Evolutionary conservation across 1,284 basidiomycete species (phyloP).

Genomic region (Leccinum insolens): DNA sequence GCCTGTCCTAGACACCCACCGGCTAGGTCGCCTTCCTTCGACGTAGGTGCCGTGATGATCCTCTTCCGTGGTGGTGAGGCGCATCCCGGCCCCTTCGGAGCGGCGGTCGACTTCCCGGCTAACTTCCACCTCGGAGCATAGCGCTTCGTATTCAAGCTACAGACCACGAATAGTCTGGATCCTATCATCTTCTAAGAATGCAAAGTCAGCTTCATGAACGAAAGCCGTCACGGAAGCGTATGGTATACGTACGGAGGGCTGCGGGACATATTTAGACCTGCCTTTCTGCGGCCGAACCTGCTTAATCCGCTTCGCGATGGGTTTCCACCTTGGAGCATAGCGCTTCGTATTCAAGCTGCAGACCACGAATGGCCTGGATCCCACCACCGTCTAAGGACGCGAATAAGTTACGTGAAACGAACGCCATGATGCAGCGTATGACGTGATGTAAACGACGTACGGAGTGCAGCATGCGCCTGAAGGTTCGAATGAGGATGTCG

Average conservation of each 20-base stretch:
- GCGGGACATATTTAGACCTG: not conserved
- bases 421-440: not conserved
- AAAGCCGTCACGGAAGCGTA: not conserved
- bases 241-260: not conserved
- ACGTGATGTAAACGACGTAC: constrained; percentile 7
- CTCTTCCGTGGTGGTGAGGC: not conserved
- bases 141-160: constrained; percentile 5
- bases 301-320: not conserved
- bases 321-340: constrained; percentile 2
- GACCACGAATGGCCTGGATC: constrained; percentile 17
- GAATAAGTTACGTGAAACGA: not conserved
- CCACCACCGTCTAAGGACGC: not conserved
- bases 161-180: constrained; percentile 15
- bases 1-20: not conserved
- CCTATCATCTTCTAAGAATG: constrained; percentile 2
- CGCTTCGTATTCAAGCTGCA: constrained; percentile 5
- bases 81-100: not conserved
- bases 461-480: not conserved
- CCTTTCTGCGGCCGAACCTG: not conserved
- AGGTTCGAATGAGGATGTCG: not conserved
- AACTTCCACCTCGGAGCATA: not conserved
- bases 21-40: not conserved
- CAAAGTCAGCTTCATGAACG: not conserved
- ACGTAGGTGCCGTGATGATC: not conserved
- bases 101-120: not conserved